These are phyloP conservation scores for Dryadomyces quercus-mongolicae DNA, from an alignment of 2,329 filamentous ascomycete genomes.

Conservation along the genomic window DNA sequence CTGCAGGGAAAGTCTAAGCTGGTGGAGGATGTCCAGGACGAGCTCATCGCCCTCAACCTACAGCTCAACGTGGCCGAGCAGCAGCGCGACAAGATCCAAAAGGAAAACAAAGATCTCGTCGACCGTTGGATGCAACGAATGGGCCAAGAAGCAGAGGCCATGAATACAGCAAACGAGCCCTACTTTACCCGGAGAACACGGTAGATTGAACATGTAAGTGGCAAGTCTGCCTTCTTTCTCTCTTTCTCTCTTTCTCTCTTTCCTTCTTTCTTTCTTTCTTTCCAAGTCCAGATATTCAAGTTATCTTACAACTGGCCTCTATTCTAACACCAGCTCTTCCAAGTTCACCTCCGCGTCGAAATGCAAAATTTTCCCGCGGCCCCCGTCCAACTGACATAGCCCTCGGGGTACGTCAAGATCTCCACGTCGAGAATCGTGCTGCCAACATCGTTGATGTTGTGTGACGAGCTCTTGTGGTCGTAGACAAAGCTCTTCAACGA, in stretches of 20 bases:
- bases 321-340: too few species aligned
- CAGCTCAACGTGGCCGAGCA: slow-evolving; percentile 81
- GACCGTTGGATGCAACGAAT: slow-evolving; percentile 86
- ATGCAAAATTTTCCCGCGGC: slow-evolving; percentile 79
- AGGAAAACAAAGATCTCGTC: slow-evolving; percentile 80
- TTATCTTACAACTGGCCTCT: too few species aligned
- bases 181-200: slow-evolving; percentile 13
- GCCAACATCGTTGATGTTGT: slow-evolving; percentile 68
- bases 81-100: slow-evolving; percentile 56
- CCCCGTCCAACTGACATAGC: slow-evolving; percentile 87
- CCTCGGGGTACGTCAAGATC: slow-evolving; percentile 46
- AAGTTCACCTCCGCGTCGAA: slow-evolving; percentile 46
- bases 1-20: slow-evolving; percentile 72
- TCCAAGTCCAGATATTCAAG: too few species aligned
- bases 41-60: slow-evolving; percentile 76
- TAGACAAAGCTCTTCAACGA: slow-evolving; percentile 87
- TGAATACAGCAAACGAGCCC: slow-evolving; percentile 58
- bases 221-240: too few species aligned
- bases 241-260: too few species aligned
- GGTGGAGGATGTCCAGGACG: slow-evolving; percentile 82
- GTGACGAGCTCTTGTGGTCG: slow-evolving; percentile 61
- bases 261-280: too few species aligned
- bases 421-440: slow-evolving; percentile 71
- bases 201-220: background rate
- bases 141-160: slow-evolving; percentile 72